A percentile compares a stretch with the other conserved stretches of the same genome.
phyloP scores from a whole-genome alignment of 495 filamentous ascomycete genomes.

The Xylaria nigripes region DNA sequence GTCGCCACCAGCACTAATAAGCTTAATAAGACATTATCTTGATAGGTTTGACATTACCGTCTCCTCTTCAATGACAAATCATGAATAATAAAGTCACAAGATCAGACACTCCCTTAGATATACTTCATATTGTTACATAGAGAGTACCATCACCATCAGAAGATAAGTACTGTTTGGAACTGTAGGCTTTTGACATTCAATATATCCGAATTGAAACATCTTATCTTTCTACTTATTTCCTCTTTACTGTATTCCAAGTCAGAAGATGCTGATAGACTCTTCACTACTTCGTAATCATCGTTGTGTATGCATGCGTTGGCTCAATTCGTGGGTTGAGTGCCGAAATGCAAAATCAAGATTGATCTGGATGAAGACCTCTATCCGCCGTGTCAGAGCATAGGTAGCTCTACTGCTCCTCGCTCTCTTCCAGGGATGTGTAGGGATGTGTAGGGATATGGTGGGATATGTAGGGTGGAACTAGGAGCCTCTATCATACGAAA shows the following conservation, averaged over 20 bases:
- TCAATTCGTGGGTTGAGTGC: not conserved
- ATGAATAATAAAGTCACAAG: not conserved
- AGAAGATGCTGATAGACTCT: too few species aligned
- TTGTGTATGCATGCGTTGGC: not conserved
- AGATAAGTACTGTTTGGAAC: too few species aligned
- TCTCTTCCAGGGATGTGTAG: not conserved
- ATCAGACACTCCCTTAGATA: too few species aligned
- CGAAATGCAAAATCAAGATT: not conserved
- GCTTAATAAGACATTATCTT: not conserved
- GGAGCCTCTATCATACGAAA: slow-evolving; percentile 33
- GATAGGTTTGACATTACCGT: not conserved
- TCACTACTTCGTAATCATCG: not conserved
- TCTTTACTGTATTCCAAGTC: too few species aligned
- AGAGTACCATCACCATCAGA: too few species aligned
- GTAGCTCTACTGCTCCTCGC: not conserved
- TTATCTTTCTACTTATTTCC: too few species aligned
- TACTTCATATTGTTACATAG: too few species aligned
- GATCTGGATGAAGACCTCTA: not conserved
- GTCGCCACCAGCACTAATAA: not conserved
- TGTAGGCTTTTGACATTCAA: too few species aligned
- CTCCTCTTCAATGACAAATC: not conserved
- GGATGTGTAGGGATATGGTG: too few species aligned
- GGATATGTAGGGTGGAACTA: not conserved
- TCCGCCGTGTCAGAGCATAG: not conserved
- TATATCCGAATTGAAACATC: too few species aligned